Percentiles rank a stretch among this genome's conserved stretches.
Conservation (phyloP, 176 grass and related monocot genomes). For the bread wheat (Triticum aestivum) region DNA sequence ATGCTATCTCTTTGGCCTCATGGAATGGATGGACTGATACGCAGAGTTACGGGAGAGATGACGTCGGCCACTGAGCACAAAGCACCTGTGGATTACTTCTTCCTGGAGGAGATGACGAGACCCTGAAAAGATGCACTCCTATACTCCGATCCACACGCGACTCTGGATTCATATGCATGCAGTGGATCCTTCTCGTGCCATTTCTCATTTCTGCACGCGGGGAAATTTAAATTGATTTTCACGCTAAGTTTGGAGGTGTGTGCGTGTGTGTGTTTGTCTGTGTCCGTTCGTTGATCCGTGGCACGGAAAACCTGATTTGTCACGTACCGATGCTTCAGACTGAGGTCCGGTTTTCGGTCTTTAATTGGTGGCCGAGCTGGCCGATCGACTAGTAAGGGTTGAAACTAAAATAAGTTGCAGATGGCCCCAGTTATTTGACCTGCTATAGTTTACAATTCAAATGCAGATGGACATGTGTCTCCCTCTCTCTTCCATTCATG, state of each 20-base stretch:
- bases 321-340: not conserved
- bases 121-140: not conserved
- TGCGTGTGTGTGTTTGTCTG: constrained; percentile 33
- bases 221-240: not conserved
- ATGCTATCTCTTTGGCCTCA: not conserved
- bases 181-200: not conserved
- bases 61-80: not conserved
- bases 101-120: not conserved
- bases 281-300: constrained; percentile 27
- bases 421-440: constrained; percentile 12
- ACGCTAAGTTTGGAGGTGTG: not conserved
- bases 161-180: not conserved
- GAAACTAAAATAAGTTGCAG: not conserved
- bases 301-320: constrained; percentile 48
- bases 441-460: not conserved
- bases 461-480: not conserved
- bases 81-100: not conserved
- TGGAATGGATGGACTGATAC: not conserved
- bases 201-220: not conserved
- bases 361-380: constrained; percentile 9
- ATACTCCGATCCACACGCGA: not conserved
- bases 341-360: not conserved
- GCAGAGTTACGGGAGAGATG: not conserved
- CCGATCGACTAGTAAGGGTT: constrained; percentile 15
- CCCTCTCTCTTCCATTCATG: not conserved